These are phyloP conservation scores for Apophysomyces variabilis DNA, from an alignment of 371 early-diverging fungal genomes.

Conservation along the genomic window DNA sequence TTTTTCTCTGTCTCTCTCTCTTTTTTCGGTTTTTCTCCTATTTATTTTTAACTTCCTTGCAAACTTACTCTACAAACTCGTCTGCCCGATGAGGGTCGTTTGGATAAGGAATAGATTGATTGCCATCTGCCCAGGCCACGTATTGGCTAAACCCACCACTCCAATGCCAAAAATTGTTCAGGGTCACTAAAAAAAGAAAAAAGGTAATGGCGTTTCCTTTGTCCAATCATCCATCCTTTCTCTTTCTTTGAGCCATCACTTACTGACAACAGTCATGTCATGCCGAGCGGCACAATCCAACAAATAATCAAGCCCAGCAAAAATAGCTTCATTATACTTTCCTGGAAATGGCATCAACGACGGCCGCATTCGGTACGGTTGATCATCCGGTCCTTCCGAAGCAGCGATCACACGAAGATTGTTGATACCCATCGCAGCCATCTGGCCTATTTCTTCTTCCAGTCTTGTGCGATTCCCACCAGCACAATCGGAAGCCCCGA, in stretches of 20 bases:
- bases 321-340: slow-evolving; percentile 55
- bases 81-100: slow-evolving; percentile 22
- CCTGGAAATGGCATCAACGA: slow-evolving; percentile 61
- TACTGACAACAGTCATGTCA: slow-evolving; percentile 58
- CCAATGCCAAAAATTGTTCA: slow-evolving; percentile 70
- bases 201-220: background rate
- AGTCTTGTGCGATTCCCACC: slow-evolving; percentile 60
- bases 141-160: slow-evolving; percentile 68
- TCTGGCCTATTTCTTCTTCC: slow-evolving; percentile 48
- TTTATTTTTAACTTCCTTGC: background rate
- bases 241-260: slow-evolving; percentile 11
- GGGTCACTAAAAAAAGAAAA: slow-evolving; percentile 32
- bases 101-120: slow-evolving; percentile 54
- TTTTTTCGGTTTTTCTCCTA: background rate
- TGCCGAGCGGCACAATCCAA: slow-evolving; percentile 51
- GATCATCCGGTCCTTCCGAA: slow-evolving; percentile 64
- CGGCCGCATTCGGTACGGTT: slow-evolving; percentile 67
- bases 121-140: slow-evolving; percentile 52
- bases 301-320: slow-evolving; percentile 57
- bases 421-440: slow-evolving; percentile 60
- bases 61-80: slow-evolving; percentile 27
- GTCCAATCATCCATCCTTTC: background rate
- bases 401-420: slow-evolving; percentile 68
- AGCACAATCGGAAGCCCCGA: slow-evolving; percentile 42
- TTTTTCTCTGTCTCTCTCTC: background rate